phyloP scores from a whole-genome alignment of 2,329 filamentous ascomycete genomes.

The Colletotrichum sp. region DNA sequence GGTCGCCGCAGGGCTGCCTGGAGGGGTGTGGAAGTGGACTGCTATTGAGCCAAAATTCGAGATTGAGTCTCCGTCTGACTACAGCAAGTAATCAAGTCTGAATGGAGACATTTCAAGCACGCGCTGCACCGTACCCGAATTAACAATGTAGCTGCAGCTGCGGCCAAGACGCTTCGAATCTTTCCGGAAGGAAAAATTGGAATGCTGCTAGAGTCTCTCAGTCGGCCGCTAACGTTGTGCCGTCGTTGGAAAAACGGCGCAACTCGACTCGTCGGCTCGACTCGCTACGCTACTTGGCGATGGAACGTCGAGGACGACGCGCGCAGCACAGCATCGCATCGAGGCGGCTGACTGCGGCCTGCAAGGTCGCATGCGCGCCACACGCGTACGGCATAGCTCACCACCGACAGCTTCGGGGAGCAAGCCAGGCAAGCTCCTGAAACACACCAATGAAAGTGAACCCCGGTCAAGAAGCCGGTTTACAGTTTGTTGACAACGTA shows the following conservation, averaged over 20 bases:
- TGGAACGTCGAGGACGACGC: conserved; percentile 7
- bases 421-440: conserved; percentile 5
- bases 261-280: background rate
- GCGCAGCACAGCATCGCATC: conserved; percentile 6
- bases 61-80: background rate
- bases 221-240: background rate
- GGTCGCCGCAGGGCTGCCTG: background rate
- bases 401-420: background rate
- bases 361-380: conserved; percentile 5
- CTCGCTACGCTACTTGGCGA: background rate
- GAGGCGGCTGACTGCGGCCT: conserved; percentile 8
- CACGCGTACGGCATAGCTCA: background rate
- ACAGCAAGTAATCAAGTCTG: background rate
- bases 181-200: conserved; percentile 15
- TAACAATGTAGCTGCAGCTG: conserved; percentile 4
- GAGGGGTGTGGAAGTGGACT: background rate
- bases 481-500: background rate
- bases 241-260: background rate
- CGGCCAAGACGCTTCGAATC: conserved; percentile 13
- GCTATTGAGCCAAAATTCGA: background rate
- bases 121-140: background rate
- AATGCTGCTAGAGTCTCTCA: background rate
- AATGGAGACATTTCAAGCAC: background rate
- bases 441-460: conserved; percentile 19
- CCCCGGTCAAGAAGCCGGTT: background rate